Conservation (phyloP, 768 basidiomycete species). For the Boletus bicolor region DNA sequence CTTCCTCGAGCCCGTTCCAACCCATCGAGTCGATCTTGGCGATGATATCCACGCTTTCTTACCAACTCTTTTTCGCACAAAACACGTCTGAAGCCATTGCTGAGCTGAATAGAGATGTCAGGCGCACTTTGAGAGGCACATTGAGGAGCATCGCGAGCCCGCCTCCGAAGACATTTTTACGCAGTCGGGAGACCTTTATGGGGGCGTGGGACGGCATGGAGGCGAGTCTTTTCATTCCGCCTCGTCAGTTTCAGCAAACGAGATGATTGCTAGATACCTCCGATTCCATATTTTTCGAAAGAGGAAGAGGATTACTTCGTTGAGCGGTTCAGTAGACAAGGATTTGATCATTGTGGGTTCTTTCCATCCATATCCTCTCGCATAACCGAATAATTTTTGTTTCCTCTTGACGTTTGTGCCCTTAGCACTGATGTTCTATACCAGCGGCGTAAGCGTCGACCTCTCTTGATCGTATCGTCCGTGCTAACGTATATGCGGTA, state of each 20-base stretch:
- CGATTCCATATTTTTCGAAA: constrained; percentile 54
- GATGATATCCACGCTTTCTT: constrained; percentile 51
- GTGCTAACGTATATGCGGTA: constrained; percentile 16
- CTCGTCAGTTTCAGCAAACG: neutral
- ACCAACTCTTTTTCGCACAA: constrained; percentile 61
- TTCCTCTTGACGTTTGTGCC: neutral
- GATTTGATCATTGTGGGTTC: constrained; percentile 60
- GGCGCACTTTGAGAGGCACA: constrained; percentile 55
- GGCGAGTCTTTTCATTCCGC: neutral
- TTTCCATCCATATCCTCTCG: neutral
- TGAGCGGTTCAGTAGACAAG: constrained; percentile 54
- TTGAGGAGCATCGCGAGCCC: constrained; percentile 51
- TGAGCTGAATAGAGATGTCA: constrained; percentile 56
- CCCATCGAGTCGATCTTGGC: constrained; percentile 41
- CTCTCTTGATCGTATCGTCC: neutral
- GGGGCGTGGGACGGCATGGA: constrained; percentile 46
- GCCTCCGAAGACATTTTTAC: constrained; percentile 55
- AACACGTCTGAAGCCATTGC: constrained; percentile 44
- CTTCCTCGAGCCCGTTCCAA: constrained; percentile 45
- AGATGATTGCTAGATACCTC: constrained; percentile 47
- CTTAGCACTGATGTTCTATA: constrained; percentile 66
- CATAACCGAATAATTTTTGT: neutral
- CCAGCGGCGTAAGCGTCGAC: constrained; percentile 39
- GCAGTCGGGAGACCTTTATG: constrained; percentile 46
- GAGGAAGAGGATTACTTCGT: constrained; percentile 73